Conservation (phyloP, 2,329 filamentous ascomycete species). For the Cordyceps sp. region DNA sequence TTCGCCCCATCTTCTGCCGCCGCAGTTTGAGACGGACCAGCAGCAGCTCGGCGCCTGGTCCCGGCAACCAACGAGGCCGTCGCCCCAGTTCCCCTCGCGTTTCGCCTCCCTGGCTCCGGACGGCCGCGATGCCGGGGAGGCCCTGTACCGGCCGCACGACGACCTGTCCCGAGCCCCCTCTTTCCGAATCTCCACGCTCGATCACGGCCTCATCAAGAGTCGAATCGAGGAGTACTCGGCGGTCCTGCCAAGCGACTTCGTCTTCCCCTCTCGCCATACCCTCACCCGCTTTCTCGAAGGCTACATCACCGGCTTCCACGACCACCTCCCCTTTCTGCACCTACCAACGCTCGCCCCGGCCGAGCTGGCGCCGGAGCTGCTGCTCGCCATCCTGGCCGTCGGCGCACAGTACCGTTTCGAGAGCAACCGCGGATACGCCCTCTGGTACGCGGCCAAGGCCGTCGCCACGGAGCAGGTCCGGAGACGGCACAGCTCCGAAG, state of each 20-base stretch:
- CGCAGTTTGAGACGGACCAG: constrained; percentile 36
- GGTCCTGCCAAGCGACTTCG: constrained; percentile 44
- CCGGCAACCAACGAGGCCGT: constrained; percentile 26
- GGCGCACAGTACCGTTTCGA: constrained; percentile 52
- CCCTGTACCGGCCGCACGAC: constrained; percentile 10
- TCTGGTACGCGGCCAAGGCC: constrained; percentile 45
- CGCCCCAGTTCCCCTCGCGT: constrained; percentile 35
- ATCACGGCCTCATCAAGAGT: constrained; percentile 38
- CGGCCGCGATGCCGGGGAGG: constrained; percentile 21
- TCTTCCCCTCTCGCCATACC: constrained; percentile 52
- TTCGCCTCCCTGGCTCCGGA: constrained; percentile 38
- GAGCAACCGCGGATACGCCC: constrained; percentile 36
- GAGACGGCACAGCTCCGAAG: constrained; percentile 36
- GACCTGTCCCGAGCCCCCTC: constrained; percentile 15
- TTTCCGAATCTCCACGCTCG: constrained; percentile 34
- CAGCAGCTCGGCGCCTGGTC: constrained; percentile 35
- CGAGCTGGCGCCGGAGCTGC: constrained; percentile 49
- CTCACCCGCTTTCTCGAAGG: constrained; percentile 53
- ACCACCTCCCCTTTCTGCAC: constrained; percentile 44
- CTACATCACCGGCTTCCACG: constrained; percentile 50
- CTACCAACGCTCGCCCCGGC: constrained; percentile 47
- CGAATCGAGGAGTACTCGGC: constrained; percentile 45
- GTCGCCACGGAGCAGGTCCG: constrained; percentile 42
- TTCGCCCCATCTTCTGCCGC: constrained; percentile 37
- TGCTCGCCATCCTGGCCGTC: constrained; percentile 50